phyloP scores from a whole-genome alignment of 108 stramenopile species.

The Nitzschia putrida region DNA sequence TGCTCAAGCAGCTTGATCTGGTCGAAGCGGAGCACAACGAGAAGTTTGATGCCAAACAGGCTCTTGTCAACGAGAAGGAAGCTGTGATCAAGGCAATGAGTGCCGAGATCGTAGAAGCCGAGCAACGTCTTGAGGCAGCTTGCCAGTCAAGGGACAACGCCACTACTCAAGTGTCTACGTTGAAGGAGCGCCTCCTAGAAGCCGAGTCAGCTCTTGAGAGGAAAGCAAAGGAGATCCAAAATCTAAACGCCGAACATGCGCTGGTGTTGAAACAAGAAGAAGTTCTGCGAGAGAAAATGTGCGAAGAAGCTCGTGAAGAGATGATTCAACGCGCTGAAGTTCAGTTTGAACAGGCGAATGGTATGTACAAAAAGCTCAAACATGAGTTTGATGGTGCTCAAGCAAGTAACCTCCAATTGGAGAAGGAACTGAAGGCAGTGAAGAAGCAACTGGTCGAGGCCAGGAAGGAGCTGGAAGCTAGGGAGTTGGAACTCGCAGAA shows the following conservation, averaged over 20 bases:
- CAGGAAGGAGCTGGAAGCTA: slow-evolving; percentile 32
- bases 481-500: slow-evolving; percentile 28
- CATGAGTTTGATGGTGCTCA: slow-evolving; percentile 44
- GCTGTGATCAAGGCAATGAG: slow-evolving; percentile 51
- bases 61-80: slow-evolving; percentile 50
- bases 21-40: slow-evolving; percentile 58
- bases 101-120: slow-evolving; percentile 49
- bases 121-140: slow-evolving; percentile 14
- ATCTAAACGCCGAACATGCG: slow-evolving; percentile 34
- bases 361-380: slow-evolving; percentile 51
- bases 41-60: slow-evolving; percentile 26
- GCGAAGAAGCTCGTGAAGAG: slow-evolving; percentile 48
- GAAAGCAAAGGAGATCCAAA: slow-evolving; percentile 21
- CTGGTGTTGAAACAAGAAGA: slow-evolving; percentile 34
- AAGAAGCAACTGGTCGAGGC: slow-evolving; percentile 25
- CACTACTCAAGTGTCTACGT: slow-evolving; percentile 16
- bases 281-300: slow-evolving; percentile 35
- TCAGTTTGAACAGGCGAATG: slow-evolving; percentile 54
- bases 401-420: slow-evolving; percentile 33
- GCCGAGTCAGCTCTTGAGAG: slow-evolving; percentile 9
- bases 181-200: slow-evolving; percentile 7
- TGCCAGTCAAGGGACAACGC: neutral
- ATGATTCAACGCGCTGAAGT: slow-evolving; percentile 56
- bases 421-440: slow-evolving; percentile 38
- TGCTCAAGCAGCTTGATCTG: slow-evolving; percentile 55